Base-by-base conservation (phyloP, 768 basidiomycete species). In the Kwoniella europaea region DNA sequence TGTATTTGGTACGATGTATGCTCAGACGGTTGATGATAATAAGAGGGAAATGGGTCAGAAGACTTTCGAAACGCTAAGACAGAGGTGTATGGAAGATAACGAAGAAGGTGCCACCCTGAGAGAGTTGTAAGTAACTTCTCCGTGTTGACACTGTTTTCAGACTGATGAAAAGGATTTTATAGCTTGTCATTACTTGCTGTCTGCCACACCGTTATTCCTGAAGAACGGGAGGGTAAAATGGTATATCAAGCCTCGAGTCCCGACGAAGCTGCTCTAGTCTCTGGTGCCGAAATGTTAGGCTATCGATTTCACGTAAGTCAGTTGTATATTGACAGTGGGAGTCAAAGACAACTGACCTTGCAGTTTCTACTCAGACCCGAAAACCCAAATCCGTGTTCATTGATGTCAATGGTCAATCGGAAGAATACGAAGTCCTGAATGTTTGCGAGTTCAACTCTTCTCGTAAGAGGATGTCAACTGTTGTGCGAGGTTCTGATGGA, bases 361-460 rank as follows among this genome's bases (percentile, higher is more conserved):
- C 54, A 35, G 27, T 62, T 29, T 27, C 10, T 62, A 16, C 81
- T 98, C 42, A 61, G 94, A 95, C 88, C 2, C 91, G 97, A 52
- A 99, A 99, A 83, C 97, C 97, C 4, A 94, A 91, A 80, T 97
- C 96, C 0, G 92, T 95, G 7, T 98, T 93, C 80, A 89, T 98
- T 64, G 90, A 91, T 52, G 86, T 95, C 67, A 86, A 88, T 61
- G 94, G 93, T 20, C 84, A 86, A 65, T 84, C 86, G 0, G 87
- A 88, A 67, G 94, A 98, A 81, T 98, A 90, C 81, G 89, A 98
- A 79, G 89, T 98, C 67, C 84, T 99, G 69, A 98, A 98, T 79
- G 91, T 99, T 55, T 97, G 95, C 88, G 97, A 98, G 85, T 99
- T 99, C 87, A 98, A 98, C 82, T 97, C 94, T 24, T 93, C 94